Percentiles rank a stretch among this genome's conserved stretches.
Conservation (phyloP, 2,329 filamentous ascomycete species). For the Pseudocercospora cruenta region DNA sequence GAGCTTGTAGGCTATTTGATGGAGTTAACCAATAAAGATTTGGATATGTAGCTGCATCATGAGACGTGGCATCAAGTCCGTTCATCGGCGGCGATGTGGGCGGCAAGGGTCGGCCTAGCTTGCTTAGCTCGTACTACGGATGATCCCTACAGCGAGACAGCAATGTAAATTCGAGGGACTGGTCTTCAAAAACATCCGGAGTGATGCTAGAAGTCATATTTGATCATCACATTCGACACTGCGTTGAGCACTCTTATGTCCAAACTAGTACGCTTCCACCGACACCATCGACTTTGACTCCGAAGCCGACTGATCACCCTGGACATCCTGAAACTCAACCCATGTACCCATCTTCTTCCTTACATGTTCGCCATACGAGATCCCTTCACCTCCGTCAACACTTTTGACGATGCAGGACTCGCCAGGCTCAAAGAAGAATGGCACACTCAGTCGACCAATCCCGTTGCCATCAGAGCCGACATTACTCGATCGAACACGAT, state of each 20-base stretch:
- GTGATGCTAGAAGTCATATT: not conserved
- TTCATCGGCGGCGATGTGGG: no score
- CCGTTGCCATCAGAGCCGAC: conserved; percentile 28
- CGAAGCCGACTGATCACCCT: not conserved
- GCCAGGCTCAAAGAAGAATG: conserved; percentile 55
- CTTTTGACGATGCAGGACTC: conserved; percentile 46
- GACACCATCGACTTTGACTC: not conserved
- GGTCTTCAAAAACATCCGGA: no score
- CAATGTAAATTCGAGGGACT: no score
- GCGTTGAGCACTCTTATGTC: not conserved
- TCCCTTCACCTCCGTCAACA: conserved; percentile 46
- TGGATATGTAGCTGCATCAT: no score
- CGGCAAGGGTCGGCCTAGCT: no score
- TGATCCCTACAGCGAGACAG: no score
- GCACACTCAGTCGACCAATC: conserved; percentile 47
- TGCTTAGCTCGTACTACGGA: no score
- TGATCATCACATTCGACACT: not conserved
- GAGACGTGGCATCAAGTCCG: no score
- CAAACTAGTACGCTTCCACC: not conserved
- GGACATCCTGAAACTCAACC: conserved; percentile 41
- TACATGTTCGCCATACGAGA: conserved; percentile 49
- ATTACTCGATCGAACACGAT: conserved; percentile 43
- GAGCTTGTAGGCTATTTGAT: not conserved
- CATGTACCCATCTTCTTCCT: conserved; percentile 50
- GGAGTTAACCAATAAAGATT: no score